Evolutionary conservation across 164 flowering plant genomes (phyloP).

Genomic region (Macadamia integrifolia): DNA sequence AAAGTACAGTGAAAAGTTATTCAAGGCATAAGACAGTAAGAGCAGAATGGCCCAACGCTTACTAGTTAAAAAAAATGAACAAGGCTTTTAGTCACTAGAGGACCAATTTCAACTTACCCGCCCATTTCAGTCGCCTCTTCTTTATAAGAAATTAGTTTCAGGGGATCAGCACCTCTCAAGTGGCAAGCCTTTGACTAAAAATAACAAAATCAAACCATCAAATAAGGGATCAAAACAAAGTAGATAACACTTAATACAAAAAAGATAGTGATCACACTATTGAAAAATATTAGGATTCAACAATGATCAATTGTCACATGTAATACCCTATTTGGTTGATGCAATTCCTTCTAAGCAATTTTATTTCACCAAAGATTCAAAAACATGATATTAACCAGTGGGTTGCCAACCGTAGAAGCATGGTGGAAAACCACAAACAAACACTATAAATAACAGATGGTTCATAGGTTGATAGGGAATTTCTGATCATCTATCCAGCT

Average conservation of each 20-base stretch:
- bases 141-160: constrained; percentile 40
- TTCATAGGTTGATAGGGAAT: too few species aligned
- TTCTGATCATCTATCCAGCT: too few species aligned
- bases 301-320: too few species aligned
- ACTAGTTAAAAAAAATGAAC: not conserved
- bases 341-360: not conserved
- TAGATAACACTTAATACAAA: not conserved
- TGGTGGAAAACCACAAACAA: too few species aligned
- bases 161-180: constrained; percentile 49
- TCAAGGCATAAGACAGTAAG: not conserved
- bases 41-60: not conserved
- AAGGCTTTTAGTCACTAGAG: not conserved
- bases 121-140: constrained; percentile 94
- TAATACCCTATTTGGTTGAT: too few species aligned
- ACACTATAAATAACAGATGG: too few species aligned
- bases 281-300: too few species aligned
- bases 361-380: not conserved
- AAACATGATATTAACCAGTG: not conserved
- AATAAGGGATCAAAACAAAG: not conserved
- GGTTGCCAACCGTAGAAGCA: too few species aligned
- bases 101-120: constrained; percentile 56
- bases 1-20: not conserved
- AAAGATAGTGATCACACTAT: not conserved
- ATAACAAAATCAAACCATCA: constrained; percentile 2
- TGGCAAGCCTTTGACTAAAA: constrained; percentile 72